Evolutionary conservation across 768 basidiomycete species (phyloP), one percentile per base, ranked within the genome.

Genomic region (Lentinula guzmanii): DNA sequence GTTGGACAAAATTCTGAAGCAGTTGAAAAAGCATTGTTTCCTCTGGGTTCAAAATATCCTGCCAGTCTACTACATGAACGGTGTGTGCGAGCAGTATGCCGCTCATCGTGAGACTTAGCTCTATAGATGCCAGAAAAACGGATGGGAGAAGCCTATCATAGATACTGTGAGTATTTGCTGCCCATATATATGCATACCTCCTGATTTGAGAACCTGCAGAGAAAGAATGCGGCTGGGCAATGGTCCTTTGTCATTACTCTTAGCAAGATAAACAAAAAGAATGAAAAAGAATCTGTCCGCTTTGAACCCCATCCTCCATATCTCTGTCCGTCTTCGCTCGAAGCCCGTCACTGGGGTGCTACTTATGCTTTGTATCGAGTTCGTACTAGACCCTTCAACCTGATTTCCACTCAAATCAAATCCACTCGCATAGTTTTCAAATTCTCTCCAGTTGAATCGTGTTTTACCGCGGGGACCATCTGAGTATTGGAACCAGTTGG

Each of bases 321-420:
- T 65, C 74, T 81, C 50, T 78, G 84, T 63, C 78, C 83, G 2
- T 86, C 86, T n/a, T 80, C 86, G 6, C 69, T 87, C 24, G 92
- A 96, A 73, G 93, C 94, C 33, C 89, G 87, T 59, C 95, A 97
- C 69, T 95, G 91, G 87, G 93, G 88, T 42, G 93, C 93, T 15
- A 89, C 88, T 3, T 93, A 91, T 67, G 90, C 91, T 43, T 74
- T 96, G 58, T 91, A 94, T 72, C 86, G 93, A 66, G 93, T 95
- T 74, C 75, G 89, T 86, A 54, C 59, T 39, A 10, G 10, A 52
- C 21, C 39, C 56, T 60, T 31, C 61, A 42, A 64, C 45, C 57
- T 57, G 64, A 48, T 53, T 42, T 66, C 52, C 34, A 61, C 52
- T 45, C 57, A 37, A 43, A 55, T 48, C 39, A 63, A 59, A 52